Base-by-base conservation (phyloP, 1,139 yeast species). In the Yamadazyma friedrichii region DNA sequence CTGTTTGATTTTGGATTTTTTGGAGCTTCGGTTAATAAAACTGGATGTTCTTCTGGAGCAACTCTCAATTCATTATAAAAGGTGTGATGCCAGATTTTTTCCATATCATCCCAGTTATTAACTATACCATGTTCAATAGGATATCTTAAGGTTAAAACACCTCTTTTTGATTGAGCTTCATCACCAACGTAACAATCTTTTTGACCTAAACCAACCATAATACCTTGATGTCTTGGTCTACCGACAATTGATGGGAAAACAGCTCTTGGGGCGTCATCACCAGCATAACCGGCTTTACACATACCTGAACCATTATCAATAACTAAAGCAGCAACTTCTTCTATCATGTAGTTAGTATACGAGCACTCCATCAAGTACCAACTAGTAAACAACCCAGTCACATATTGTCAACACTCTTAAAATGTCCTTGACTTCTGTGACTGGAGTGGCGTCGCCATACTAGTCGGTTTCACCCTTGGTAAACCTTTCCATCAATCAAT, bases 281-380 rank as follows among this genome's bases (percentile, higher is more conserved):
- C 98, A 82, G 98, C 98, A 73, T 91, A 93, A 78, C 98, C 98
- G 94, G 98, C 98, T 74, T 93, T 93, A 84, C 98, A 93, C 98
- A 93, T 93, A 84, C 98, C 98, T 69, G 98, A 93, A 80, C 98
- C 98, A 78, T 93, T 93, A 74, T 93, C 98, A 76, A 93, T 93
- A 79, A 93, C 98, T 77, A 86, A 85, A 59, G 77, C 77, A 62
- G 77, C 76, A 58, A 72, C 76, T 70, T 71, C 77, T 70, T 72
- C 78, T 72, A 55, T 55, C 53, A 35, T 29, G 26, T 26, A 36
- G 62, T 57, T 60, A 60, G 63, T 61, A 58, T 28, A 20, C 24
- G n/a, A n/a, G n/a, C 24, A 20, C 5, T 20, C 24, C 8, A 20
- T 20, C 29, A 6, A 11, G 13, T 26, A n/a, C n/a, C n/a, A n/a